Evolutionary conservation across 1,284 basidiomycete species (phyloP).

Genomic region (Wallemia mellicola): DNA sequence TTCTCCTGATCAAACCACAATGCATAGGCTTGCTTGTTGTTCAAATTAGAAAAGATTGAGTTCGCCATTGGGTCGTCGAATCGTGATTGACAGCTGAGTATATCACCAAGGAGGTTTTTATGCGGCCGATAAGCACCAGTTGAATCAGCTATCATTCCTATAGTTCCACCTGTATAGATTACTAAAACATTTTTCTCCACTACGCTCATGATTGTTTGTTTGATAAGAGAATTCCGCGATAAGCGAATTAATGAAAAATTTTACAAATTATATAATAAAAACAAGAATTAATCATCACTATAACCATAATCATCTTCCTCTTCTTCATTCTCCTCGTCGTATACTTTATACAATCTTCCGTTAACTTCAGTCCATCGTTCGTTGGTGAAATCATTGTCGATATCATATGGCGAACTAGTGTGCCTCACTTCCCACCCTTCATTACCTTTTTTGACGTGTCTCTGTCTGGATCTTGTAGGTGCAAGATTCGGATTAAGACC

Average conservation of each 20-base stretch:
- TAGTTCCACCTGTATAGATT: neutral
- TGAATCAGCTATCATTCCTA: neutral
- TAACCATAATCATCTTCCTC: neutral
- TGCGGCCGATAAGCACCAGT: neutral
- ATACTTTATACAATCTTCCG: neutral
- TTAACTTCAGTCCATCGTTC: neutral
- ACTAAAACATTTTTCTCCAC: neutral
- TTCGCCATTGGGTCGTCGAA: neutral
- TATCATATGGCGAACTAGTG: neutral
- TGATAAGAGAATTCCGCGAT: no score
- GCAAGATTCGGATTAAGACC: neutral
- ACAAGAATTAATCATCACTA: neutral
- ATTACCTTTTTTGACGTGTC: neutral
- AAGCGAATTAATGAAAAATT: no score
- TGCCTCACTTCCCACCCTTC: neutral
- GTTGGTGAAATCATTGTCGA: neutral
- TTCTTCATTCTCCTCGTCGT: neutral
- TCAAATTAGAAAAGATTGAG: neutral
- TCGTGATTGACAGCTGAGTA: neutral
- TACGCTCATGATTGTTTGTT: neutral
- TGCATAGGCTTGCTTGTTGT: neutral
- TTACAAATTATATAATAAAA: no score
- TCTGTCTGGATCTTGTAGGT: neutral
- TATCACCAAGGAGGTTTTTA: neutral
- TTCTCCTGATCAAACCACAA: neutral